These are phyloP conservation scores for Melaleuca alternifolia DNA, from an alignment of 345 rosid species.

Conservation along the genomic window DNA sequence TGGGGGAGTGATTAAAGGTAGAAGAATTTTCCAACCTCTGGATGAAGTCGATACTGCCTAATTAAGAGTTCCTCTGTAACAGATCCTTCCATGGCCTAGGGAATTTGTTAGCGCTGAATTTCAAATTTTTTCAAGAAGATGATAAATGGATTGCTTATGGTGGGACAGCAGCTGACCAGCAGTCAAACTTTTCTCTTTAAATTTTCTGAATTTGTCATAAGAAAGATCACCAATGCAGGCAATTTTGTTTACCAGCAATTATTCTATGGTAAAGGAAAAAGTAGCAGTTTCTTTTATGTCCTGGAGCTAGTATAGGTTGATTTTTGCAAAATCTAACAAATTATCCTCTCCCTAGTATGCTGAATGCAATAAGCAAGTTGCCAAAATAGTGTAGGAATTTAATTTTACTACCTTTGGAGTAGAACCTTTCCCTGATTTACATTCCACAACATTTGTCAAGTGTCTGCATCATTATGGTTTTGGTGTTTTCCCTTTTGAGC, in stretches of 20 bases:
- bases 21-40: neutral
- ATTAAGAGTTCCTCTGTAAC: neutral
- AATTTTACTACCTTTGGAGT: neutral
- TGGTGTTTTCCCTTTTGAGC: neutral
- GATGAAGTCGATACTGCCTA: neutral
- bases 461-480: neutral
- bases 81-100: neutral
- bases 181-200: neutral
- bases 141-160: neutral
- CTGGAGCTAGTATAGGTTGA: neutral
- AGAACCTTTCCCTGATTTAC: neutral
- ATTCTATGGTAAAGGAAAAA: neutral
- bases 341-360: neutral
- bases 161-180: neutral
- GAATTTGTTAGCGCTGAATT: neutral
- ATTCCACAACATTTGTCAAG: neutral
- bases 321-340: neutral
- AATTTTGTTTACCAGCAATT: neutral
- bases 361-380: neutral
- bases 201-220: neutral
- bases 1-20: neutral
- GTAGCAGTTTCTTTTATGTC: neutral
- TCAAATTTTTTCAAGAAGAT: neutral
- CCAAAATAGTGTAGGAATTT: neutral
- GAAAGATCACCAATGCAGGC: neutral